phyloP scores from a whole-genome alignment of 1,284 basidiomycete species.

The Irpex rosettiformis region DNA sequence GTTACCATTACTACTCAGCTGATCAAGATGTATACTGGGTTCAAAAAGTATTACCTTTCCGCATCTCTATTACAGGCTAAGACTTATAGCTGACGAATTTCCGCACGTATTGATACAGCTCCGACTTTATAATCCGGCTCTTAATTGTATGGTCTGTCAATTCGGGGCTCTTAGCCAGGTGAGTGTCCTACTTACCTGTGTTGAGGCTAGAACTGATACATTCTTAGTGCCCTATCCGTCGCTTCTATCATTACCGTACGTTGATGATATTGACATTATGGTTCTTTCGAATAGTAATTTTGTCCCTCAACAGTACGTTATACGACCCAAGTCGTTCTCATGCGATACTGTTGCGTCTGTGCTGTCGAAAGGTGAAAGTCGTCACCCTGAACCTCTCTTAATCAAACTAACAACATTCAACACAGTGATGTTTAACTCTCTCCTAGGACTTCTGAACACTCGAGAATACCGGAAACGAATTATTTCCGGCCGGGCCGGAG shows the following conservation, averaged over 20 bases:
- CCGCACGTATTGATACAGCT: not conserved
- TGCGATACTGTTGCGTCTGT: not conserved
- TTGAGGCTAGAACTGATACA: not conserved
- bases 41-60: not conserved
- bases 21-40: not conserved
- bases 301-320: not conserved
- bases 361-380: not conserved
- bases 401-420: not conserved
- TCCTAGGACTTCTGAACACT: not conserved
- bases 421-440: not conserved
- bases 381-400: not conserved
- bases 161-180: not conserved
- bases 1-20: not conserved
- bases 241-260: not conserved
- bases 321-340: not conserved
- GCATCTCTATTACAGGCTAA: not conserved
- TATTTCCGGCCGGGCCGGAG: not conserved
- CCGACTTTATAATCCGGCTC: not conserved
- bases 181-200: not conserved
- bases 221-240: not conserved
- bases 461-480: not conserved
- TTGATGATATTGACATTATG: not conserved
- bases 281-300: not conserved
- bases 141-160: not conserved
- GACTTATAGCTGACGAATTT: too few relatives aligned